A percentile compares a stretch with the other conserved stretches of the same genome.
These are phyloP conservation scores for Trametes cinnabarina DNA, from an alignment of 768 basidiomycete species.

Conservation along the genomic window DNA sequence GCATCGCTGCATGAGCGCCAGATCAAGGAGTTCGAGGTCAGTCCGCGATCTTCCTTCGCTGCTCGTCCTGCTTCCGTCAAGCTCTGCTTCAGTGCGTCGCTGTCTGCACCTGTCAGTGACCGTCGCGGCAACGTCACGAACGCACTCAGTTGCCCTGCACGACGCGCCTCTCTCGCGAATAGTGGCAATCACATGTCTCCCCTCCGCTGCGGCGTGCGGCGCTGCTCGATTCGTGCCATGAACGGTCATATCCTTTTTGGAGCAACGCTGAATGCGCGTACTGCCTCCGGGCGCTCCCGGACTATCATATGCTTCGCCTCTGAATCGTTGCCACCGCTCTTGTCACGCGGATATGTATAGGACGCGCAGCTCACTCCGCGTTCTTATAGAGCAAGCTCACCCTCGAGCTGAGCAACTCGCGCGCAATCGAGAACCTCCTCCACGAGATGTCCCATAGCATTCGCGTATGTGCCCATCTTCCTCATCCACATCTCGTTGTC, in stretches of 20 bases:
- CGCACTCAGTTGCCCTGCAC: not conserved
- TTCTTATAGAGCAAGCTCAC: slow-evolving; percentile 55
- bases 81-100: not conserved
- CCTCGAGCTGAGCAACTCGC: slow-evolving; percentile 71
- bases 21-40: slow-evolving; percentile 27
- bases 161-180: not conserved
- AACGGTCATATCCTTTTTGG: not conserved
- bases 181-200: slow-evolving; percentile 14
- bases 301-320: slow-evolving; percentile 12
- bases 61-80: not conserved
- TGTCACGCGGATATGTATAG: not conserved
- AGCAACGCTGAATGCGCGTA: not conserved
- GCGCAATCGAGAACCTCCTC: slow-evolving; percentile 67
- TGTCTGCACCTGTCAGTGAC: not conserved
- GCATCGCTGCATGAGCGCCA: slow-evolving; percentile 23
- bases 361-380: not conserved
- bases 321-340: not conserved
- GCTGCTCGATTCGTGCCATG: not conserved
- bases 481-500: not conserved
- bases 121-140: not conserved
- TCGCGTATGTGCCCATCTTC: slow-evolving; percentile 44
- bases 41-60: not conserved
- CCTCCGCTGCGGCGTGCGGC: not conserved
- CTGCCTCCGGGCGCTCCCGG: not conserved
- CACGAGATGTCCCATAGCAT: slow-evolving; percentile 62